phyloP scores from a whole-genome alignment of 1,284 basidiomycete genomes.

The Cryptococcus sp. region DNA sequence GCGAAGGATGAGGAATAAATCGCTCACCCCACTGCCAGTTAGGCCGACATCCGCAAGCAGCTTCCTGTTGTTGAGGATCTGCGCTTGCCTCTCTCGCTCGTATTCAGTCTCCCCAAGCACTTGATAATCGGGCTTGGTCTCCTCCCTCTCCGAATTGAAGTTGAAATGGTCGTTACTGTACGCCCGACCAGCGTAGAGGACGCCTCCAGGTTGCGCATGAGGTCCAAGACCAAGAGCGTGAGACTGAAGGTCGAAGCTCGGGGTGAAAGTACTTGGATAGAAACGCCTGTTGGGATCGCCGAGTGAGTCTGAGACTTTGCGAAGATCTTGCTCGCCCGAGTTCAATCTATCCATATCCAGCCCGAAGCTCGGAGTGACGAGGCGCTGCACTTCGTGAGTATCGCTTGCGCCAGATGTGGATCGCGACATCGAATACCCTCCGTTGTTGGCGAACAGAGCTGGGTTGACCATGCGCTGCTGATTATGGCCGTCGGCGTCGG shows the following conservation, averaged over 20 bases:
- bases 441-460: constrained; percentile 25
- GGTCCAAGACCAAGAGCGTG: constrained; percentile 14
- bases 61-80: constrained; percentile 44
- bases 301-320: constrained; percentile 40
- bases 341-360: constrained; percentile 19
- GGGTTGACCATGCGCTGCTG: constrained; percentile 32
- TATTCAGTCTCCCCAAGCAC: constrained; percentile 34
- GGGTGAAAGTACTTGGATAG: constrained; percentile 11
- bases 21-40: constrained; percentile 25
- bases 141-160: constrained; percentile 26
- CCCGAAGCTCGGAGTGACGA: constrained; percentile 38
- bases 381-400: constrained; percentile 21
- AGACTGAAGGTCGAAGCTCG: constrained; percentile 18
- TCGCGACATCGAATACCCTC: constrained; percentile 37
- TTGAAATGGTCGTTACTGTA: constrained; percentile 23
- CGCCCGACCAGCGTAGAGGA: constrained; percentile 19
- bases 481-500: constrained; percentile 11
- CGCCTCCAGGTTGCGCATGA: constrained; percentile 32
- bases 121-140: constrained; percentile 18
- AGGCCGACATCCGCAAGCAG: constrained; percentile 44
- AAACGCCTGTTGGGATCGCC: constrained; percentile 10
- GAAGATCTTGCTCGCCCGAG: constrained; percentile 30
- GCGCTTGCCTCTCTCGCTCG: constrained; percentile 39
- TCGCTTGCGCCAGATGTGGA: constrained; percentile 39
- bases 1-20: background rate